phyloP scores from a whole-genome alignment of 768 basidiomycete genomes.

The Agrocybe chaxingu region DNA sequence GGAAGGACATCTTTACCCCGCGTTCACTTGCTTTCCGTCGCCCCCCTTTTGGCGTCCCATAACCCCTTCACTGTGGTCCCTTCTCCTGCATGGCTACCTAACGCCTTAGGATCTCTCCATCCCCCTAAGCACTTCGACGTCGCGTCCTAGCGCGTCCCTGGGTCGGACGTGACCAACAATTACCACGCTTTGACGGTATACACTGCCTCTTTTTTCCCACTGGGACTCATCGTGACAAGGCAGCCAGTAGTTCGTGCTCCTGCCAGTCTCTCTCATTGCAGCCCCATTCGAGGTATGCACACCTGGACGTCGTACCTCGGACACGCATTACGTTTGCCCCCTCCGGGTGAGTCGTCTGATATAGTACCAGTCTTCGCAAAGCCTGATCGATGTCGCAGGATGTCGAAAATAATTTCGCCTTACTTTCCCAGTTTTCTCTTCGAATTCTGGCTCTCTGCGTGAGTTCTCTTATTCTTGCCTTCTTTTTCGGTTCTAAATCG shows the following conservation, averaged over 20 bases:
- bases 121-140: neutral
- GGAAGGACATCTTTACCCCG: no score
- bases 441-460: constrained; percentile 48
- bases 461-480: constrained; percentile 3
- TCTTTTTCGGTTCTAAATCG: neutral
- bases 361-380: neutral
- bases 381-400: constrained; percentile 5
- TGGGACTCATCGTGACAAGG: neutral
- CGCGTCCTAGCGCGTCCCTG: neutral
- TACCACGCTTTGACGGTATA: constrained; percentile 2
- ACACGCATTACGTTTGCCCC: neutral
- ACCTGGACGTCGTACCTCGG: constrained; percentile 1
- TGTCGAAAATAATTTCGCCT: constrained; percentile 22
- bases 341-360: neutral
- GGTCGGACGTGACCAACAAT: neutral
- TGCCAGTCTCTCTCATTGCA: neutral
- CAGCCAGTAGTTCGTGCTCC: neutral
- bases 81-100: no score
- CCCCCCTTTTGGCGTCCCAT: no score
- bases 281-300: constrained; percentile 5
- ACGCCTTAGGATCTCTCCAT: neutral
- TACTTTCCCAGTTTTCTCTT: constrained; percentile 46
- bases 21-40: no score
- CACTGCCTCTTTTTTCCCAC: constrained; percentile 10
- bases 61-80: no score